These are phyloP conservation scores for Pseudozyma sp. DNA, from an alignment of 1,284 basidiomycete species.

Conservation along the genomic window DNA sequence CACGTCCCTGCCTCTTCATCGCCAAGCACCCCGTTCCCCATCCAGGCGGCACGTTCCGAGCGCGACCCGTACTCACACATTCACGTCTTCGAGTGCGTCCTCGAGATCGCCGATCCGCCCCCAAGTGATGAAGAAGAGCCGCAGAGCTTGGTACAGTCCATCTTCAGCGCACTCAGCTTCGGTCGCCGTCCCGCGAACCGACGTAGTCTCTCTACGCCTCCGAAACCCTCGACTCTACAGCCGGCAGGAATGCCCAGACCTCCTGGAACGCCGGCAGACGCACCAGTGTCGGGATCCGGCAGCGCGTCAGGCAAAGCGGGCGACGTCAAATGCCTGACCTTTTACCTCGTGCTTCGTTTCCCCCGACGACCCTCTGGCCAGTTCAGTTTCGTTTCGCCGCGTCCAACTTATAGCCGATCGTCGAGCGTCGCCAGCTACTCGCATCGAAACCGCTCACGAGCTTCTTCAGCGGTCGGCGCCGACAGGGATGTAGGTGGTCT, in stretches of 20 bases:
- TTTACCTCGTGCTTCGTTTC: conserved; percentile 60
- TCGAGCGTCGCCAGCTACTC: conserved; percentile 34
- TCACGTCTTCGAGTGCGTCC: conserved; percentile 64
- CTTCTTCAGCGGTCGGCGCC: conserved; percentile 29
- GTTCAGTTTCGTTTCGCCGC: conserved; percentile 22
- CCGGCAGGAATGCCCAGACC: conserved; percentile 33
- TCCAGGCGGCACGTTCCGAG: conserved; percentile 38
- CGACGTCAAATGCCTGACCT: conserved; percentile 54
- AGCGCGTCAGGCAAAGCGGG: conserved; percentile 48
- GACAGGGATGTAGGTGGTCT: conserved; percentile 23
- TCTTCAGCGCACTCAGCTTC: conserved; percentile 60
- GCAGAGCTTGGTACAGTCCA: conserved; percentile 56
- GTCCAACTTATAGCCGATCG: conserved; percentile 43
- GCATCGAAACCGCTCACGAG: conserved; percentile 32
- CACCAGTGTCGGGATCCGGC: conserved; percentile 40
- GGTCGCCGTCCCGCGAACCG: conserved; percentile 52
- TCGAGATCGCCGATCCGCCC: conserved; percentile 56
- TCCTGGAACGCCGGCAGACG: conserved; percentile 44
- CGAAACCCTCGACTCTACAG: conserved; percentile 38
- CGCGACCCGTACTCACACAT: conserved; percentile 57
- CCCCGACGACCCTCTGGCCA: conserved; percentile 38
- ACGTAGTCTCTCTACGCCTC: conserved; percentile 46
- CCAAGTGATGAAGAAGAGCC: conserved; percentile 22
- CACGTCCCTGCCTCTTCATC: conserved; percentile 19
- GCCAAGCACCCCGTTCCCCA: conserved; percentile 52